Evolutionary conservation across 257 asterid genomes (phyloP), one percentile per base, ranked within the genome.

Genomic region (Solanum verrucosum): DNA sequence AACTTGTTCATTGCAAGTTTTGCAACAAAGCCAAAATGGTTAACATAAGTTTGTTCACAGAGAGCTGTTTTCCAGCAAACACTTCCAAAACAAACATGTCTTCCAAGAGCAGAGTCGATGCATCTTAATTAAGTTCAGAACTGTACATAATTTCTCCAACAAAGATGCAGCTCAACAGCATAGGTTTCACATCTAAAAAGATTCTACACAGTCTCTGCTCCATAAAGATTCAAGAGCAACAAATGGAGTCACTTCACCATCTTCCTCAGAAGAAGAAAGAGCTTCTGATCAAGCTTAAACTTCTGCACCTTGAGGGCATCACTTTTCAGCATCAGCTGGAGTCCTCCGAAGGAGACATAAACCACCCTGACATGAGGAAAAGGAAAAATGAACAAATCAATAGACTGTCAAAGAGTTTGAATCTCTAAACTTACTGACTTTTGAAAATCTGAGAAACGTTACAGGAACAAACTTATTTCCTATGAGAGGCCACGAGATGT

Each of bases 211-310:
- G 85, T 46, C 27, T 16, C 85, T 46, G 68, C 42, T 81, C 42
- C 70, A 29, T 46, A 1, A 49, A 38, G 85, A 81, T 31, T 29
- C 85, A 44, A 79, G 67, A 79, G 40, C 40, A 37, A 83, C 68
- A 78, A 46, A n/a, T 25, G 49, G 68, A 83, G 13, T 88, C 91
- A 94, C 65, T 79, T 79, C 38, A 18, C n/a, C 83, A 93, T 91
- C 95, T 94, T 95, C 97, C 96, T 95, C 91, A 96, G 87, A 88
- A 95, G 98, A 88, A 95, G 93, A 89, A 94, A 97, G 90, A 95
- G 71, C 95, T 90, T 95, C 49, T 95, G 93, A 87, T 94, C 96
- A 63, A 92, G 92, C 88, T 86, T 93, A 89, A 94, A 94, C 87
- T 93, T 89, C 5, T 82, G 90, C 95, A 93, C 88, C 92, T 90